Conservation (phyloP, 306 rosid genomes). For the Dryas drummondii region DNA sequence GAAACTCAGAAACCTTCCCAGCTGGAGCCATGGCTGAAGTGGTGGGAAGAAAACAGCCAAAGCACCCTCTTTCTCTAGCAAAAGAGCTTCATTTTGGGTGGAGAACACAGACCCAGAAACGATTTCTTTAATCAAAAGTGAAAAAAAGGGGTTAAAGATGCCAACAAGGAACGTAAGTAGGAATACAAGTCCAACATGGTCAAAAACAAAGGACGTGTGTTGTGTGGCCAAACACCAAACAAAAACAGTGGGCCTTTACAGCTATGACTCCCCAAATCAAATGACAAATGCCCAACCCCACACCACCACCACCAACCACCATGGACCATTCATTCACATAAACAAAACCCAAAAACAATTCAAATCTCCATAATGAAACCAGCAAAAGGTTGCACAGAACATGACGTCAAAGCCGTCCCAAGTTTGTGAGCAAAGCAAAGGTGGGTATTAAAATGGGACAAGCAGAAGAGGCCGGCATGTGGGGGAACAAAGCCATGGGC, state of each 20-base stretch:
- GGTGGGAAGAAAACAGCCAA: conserved; percentile 22
- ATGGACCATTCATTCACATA: conserved; percentile 7
- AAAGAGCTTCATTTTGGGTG: conserved; percentile 34
- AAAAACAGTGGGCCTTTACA: conserved; percentile 46
- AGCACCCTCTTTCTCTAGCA: conserved; percentile 36
- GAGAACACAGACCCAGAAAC: conserved; percentile 32
- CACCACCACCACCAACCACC: conserved; percentile 18
- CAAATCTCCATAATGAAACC: conserved; percentile 12
- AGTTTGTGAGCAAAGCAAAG: conserved; percentile 13
- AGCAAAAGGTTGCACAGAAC: conserved; percentile 46
- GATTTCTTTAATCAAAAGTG: conserved; percentile 22
- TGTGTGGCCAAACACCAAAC: conserved; percentile 16
- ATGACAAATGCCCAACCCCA: conserved; percentile 15
- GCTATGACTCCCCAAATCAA: conserved; percentile 30
- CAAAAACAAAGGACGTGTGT: conserved; percentile 31
- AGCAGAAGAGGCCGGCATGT: conserved; percentile 4
- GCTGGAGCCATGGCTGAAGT: conserved; percentile 68
- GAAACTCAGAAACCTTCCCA: conserved; percentile 73
- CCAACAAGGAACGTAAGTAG: conserved; percentile 24
- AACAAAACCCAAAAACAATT: conserved; percentile 20
- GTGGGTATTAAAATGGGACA: conserved; percentile 8
- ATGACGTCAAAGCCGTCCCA: conserved; percentile 39
- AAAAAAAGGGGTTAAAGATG: conserved; percentile 21
- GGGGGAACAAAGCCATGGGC: background rate
- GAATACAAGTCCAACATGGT: conserved; percentile 41